Evolutionary conservation across 169 alveolate species (phyloP).

Genomic region (Eimeria brunetti): DNA sequence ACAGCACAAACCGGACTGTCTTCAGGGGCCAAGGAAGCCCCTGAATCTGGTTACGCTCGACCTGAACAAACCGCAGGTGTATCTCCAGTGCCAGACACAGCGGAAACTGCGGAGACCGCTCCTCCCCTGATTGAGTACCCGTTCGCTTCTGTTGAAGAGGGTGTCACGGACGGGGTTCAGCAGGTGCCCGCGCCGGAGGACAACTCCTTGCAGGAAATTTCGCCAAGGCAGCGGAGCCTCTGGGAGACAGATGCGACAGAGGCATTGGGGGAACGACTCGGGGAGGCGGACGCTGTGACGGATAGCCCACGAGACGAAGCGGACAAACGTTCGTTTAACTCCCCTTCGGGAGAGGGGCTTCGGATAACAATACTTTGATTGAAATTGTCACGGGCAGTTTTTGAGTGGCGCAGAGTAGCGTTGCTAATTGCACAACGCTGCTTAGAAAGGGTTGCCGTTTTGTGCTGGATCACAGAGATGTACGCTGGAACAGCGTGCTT

Average conservation of each 20-base stretch:
- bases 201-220: background rate
- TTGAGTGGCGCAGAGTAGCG: background rate
- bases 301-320: conserved; percentile 26
- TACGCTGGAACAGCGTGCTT: background rate
- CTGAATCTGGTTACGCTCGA: background rate
- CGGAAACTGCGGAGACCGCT: background rate
- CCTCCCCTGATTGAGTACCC: conserved; percentile 49
- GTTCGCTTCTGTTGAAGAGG: background rate
- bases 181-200: background rate
- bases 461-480: background rate
- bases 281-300: background rate
- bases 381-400: background rate
- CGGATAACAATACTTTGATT: conserved; percentile 31
- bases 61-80: background rate
- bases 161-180: background rate
- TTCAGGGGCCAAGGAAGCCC: background rate
- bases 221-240: conserved; percentile 38
- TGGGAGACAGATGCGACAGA: conserved; percentile 13
- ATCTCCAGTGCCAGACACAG: conserved; percentile 27
- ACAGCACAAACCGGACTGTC: conserved; percentile 6
- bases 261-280: background rate
- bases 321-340: background rate
- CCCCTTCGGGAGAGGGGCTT: conserved; percentile 44
- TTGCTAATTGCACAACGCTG: too few relatives aligned
- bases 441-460: background rate